A percentile compares a stretch with the other conserved stretches of the same genome.
Conservation (phyloP, 2,329 filamentous ascomycete genomes). For the Calonectria naviculata region DNA sequence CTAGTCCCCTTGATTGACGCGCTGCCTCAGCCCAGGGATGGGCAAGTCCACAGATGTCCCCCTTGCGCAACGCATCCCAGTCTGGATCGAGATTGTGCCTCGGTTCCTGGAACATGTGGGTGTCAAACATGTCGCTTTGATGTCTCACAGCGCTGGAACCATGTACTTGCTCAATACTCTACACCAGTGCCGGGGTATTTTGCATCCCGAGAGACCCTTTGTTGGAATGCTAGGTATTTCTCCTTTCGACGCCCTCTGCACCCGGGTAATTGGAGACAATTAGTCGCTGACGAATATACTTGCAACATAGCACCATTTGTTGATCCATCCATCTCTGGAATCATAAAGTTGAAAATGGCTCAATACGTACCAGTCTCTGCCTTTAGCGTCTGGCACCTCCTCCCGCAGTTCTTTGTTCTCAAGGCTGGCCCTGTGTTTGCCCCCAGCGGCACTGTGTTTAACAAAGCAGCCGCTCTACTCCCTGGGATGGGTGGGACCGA, state of each 20-base stretch:
- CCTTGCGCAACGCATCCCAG: conserved; percentile 27
- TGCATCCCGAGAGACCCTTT: conserved; percentile 36
- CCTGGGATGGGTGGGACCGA: not conserved
- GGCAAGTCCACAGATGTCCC: conserved; percentile 35
- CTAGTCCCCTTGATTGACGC: conserved; percentile 33
- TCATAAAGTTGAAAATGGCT: conserved; percentile 8
- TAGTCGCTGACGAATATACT: not conserved
- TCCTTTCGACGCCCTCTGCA: not conserved
- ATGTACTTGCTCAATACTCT: conserved; percentile 45
- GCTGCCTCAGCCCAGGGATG: conserved; percentile 39
- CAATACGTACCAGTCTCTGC: conserved; percentile 18
- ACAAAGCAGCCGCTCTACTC: conserved; percentile 13
- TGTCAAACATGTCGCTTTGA: conserved; percentile 44
- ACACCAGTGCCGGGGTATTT: conserved; percentile 38
- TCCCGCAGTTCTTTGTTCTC: conserved; percentile 22
- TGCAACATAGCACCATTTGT: conserved; percentile 19
- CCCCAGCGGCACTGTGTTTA: conserved; percentile 19
- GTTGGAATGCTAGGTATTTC: conserved; percentile 31
- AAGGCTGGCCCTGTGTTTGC: conserved; percentile 19
- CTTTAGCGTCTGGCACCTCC: conserved; percentile 24
- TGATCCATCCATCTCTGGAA: conserved; percentile 11
- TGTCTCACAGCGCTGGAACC: conserved; percentile 46
- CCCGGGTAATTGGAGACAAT: not conserved
- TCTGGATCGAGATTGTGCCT: conserved; percentile 44
- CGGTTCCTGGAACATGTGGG: conserved; percentile 47